phyloP scores from a whole-genome alignment of 2,329 filamentous ascomycete species.

The Aplosporella prunicola region DNA sequence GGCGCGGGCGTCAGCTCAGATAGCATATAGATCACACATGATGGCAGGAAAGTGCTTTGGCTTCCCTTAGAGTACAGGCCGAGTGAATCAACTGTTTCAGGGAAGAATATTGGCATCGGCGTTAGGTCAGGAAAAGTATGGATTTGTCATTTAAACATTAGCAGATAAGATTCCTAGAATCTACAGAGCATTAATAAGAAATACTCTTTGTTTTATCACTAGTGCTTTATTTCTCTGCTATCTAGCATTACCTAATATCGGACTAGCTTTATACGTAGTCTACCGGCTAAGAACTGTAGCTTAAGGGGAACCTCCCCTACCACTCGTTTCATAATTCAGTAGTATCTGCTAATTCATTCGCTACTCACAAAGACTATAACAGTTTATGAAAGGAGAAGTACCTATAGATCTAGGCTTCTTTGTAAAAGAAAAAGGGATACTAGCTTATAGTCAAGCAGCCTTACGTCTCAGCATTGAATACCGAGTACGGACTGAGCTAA shows the following conservation, averaged over 20 bases:
- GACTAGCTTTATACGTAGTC: no score
- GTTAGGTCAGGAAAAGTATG: constrained; percentile 14
- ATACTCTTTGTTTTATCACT: no score
- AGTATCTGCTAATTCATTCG: no score
- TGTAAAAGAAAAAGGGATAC: background rate
- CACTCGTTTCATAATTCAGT: no score
- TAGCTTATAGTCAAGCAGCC: background rate
- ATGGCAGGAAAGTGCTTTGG: constrained; percentile 15
- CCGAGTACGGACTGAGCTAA: background rate
- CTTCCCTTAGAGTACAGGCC: constrained; percentile 18
- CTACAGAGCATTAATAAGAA: background rate
- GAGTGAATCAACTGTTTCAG: constrained; percentile 13
- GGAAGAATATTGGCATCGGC: constrained; percentile 13
- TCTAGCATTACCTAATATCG: no score
- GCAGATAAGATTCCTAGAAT: constrained; percentile 3
- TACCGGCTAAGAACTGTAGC: no score
- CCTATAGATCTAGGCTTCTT: no score
- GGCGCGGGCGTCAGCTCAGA: constrained; percentile 13
- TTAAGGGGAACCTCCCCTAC: no score
- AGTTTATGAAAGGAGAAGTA: no score
- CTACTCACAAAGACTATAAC: no score
- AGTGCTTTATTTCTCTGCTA: no score
- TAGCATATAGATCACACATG: constrained; percentile 15
- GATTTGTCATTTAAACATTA: constrained; percentile 12
- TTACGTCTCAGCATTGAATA: background rate